Evolutionary conservation across 2,329 filamentous ascomycete species (phyloP).

Genomic region (Aspergillus glaucus): DNA sequence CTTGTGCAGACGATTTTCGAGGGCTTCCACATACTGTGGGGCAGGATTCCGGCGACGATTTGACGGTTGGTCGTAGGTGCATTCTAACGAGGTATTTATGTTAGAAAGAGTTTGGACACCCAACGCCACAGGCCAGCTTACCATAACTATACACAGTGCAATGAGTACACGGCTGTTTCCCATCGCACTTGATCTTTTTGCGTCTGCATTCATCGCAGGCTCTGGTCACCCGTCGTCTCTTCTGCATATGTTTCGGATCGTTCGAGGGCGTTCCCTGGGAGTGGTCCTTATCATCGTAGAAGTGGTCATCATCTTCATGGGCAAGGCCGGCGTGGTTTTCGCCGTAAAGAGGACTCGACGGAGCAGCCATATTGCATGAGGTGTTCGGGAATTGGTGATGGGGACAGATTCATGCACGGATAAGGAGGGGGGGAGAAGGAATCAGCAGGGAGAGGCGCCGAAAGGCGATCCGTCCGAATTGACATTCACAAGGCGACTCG

Average conservation of each 20-base stretch:
- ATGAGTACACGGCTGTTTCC: conserved; percentile 84
- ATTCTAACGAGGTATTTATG: conserved; percentile 53
- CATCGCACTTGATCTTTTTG: conserved; percentile 85
- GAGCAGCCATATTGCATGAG: not conserved
- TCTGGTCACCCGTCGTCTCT: conserved; percentile 69
- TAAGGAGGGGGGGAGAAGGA: no score
- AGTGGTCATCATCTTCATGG: not conserved
- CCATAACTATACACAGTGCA: conserved; percentile 98
- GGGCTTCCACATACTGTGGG: conserved; percentile 84
- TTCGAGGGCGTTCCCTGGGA: conserved; percentile 6
- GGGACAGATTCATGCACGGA: no score
- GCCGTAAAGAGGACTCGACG: not conserved
- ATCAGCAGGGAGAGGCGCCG: no score
- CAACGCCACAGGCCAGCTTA: conserved; percentile 39
- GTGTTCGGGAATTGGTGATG: not conserved
- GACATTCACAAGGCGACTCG: no score
- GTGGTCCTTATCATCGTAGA: conserved; percentile 8
- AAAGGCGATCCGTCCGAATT: no score
- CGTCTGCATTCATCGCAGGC: conserved; percentile 77
- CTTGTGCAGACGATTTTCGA: conserved; percentile 75
- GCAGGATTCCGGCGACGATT: conserved; percentile 85
- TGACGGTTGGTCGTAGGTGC: conserved; percentile 91
- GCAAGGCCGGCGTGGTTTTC: not conserved
- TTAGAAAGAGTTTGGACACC: not conserved
- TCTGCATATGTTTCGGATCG: conserved; percentile 56